A percentile compares a stretch with the other conserved stretches of the same genome.
phyloP scores from a whole-genome alignment of 1,139 yeast species.

The Nakaseomyces delphensis region DNA sequence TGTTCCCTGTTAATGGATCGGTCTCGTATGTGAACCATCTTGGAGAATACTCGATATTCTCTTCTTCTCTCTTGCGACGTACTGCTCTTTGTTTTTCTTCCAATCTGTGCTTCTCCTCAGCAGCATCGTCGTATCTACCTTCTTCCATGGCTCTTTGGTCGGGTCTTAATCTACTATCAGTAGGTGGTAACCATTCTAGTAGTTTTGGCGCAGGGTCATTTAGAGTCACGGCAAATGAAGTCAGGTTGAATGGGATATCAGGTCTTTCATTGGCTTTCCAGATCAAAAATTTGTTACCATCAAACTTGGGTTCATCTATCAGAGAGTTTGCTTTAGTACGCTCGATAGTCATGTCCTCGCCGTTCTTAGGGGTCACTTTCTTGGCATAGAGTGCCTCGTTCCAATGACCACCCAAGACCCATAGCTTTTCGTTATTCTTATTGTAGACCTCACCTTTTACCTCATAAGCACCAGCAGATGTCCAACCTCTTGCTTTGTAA shows the following conservation, averaged over 20 bases:
- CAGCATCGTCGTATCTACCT: constrained; percentile 81
- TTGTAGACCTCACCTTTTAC: constrained; percentile 70
- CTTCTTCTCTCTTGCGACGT: constrained; percentile 53
- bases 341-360: constrained; percentile 17
- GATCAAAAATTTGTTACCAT: constrained; percentile 56
- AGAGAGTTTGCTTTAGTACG: constrained; percentile 16
- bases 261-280: constrained; percentile 91
- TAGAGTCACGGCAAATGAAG: constrained; percentile 81
- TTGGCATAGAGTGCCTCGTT: constrained; percentile 80
- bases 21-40: constrained; percentile 60
- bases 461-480: constrained; percentile 87
- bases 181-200: constrained; percentile 65
- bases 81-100: constrained; percentile 92
- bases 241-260: constrained; percentile 79
- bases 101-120: constrained; percentile 72
- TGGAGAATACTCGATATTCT: constrained; percentile 53
- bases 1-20: constrained; percentile 78
- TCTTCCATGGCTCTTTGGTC: constrained; percentile 99
- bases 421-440: constrained; percentile 47
- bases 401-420: constrained; percentile 94
- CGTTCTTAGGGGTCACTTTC: constrained; percentile 34
- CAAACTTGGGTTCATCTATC: constrained; percentile 32
- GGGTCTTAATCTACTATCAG: constrained; percentile 92
- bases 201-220: constrained; percentile 61
- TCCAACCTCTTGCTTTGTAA: constrained; percentile 94